Evolutionary conservation across 148 eudicot species (phyloP).

Genomic region (Heliosperma pusillum): DNA sequence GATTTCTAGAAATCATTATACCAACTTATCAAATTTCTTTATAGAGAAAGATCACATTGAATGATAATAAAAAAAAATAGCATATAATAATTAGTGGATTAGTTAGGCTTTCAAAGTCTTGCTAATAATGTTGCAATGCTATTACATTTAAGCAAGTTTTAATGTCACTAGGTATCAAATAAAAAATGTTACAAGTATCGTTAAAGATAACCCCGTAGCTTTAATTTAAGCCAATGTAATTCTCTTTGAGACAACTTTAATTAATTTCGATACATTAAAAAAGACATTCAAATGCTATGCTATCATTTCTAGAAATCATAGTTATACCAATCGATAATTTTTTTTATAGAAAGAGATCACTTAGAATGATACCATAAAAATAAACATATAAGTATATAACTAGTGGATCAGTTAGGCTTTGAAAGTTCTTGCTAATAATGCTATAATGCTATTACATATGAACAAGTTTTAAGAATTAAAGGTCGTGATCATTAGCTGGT

Average conservation of each 20-base stretch:
- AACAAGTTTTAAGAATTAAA: no score
- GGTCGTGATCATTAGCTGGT: no score
- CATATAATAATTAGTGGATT: not conserved
- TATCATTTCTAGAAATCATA: slow-evolving; percentile 20
- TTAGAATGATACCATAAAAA: not conserved
- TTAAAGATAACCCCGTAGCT: no score
- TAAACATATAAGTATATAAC: no score
- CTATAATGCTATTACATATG: no score
- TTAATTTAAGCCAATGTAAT: slow-evolving; percentile 24
- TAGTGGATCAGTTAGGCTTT: not conserved
- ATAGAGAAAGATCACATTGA: not conserved
- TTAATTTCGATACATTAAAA: no score
- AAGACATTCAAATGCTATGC: slow-evolving; percentile 9
- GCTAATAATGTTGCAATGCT: no score
- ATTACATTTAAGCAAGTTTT: no score
- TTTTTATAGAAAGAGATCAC: not conserved
- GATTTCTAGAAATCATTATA: slow-evolving; percentile 6
- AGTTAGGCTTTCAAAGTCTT: not conserved
- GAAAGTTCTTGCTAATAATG: no score
- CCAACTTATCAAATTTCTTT: not conserved
- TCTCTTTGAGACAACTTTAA: not conserved
- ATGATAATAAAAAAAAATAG: not conserved
- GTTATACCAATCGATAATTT: not conserved
- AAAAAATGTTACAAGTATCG: no score
- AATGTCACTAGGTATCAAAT: no score